Conservation (phyloP, 768 basidiomycete species). For the Peribolospora baueri region DNA sequence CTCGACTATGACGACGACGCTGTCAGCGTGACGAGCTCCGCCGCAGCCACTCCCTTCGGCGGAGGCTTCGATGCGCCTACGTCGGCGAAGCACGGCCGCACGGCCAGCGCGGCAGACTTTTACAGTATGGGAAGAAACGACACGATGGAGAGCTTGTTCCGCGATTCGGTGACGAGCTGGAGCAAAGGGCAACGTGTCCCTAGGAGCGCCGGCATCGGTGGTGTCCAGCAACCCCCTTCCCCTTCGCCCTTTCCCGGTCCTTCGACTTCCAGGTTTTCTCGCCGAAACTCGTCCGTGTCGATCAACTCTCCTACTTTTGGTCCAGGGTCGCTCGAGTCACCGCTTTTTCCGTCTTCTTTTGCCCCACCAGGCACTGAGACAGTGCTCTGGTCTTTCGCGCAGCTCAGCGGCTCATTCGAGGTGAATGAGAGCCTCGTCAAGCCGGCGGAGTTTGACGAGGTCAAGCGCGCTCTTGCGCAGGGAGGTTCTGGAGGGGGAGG, state of each 20-base stretch:
- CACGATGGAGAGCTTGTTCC: slow-evolving; percentile 14
- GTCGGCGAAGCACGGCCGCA: too few species aligned
- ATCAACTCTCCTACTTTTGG: too few species aligned
- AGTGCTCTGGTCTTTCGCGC: slow-evolving; percentile 63
- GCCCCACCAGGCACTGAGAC: slow-evolving; percentile 30
- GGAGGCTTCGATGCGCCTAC: too few species aligned
- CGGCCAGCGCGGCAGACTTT: background rate
- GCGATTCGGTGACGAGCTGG: background rate
- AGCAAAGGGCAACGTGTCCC: background rate
- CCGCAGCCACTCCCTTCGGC: too few species aligned
- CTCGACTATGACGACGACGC: too few species aligned
- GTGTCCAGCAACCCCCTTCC: background rate
- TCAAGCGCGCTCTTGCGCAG: slow-evolving; percentile 8
- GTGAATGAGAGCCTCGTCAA: slow-evolving; percentile 23
- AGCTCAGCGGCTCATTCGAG: slow-evolving; percentile 43
- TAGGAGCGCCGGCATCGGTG: background rate
- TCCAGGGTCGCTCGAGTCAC: too few species aligned
- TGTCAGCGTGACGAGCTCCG: too few species aligned
- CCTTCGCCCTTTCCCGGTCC: background rate
- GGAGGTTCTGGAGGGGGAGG: slow-evolving; percentile 3
- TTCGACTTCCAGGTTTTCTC: background rate
- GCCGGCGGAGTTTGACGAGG: slow-evolving; percentile 12
- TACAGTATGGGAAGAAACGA: slow-evolving; percentile 11
- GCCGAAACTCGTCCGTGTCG: background rate
- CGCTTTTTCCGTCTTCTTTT: background rate